Evolutionary conservation across 257 asterid species (phyloP), one percentile per base, ranked within the genome.

Genomic region (Solanum virginianum): DNA sequence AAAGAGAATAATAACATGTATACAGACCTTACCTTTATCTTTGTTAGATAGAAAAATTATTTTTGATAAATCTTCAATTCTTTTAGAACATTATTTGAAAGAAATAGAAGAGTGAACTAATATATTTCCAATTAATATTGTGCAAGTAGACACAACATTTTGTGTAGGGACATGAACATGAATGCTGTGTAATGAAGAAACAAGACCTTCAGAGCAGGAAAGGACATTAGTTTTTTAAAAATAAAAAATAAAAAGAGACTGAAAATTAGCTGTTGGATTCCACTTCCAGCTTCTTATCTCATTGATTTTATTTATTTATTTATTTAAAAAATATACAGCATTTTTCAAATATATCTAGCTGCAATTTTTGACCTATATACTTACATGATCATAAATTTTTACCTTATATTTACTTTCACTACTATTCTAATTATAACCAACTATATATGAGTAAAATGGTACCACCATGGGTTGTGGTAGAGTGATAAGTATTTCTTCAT

Each of bases 11-110:
- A 41, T 41, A 20, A 56, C 24, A 57, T 57, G 1, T 20, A n/a
- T 3, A n/a, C 6, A n/a, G 0, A 60, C 0, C 7, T 60, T n/a
- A 60, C 2, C 15, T 16, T 13, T 62, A 62, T 62, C 22, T 22
- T 22, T 62, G 1, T 10, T 7, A n/a, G 1, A 0, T 63, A 63
- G 0, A 13, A 26, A 63, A 14, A 26, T 5, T 13, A 6, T 26
- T 63, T 63, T 15, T 0, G 0, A 26, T 26, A 1, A 3, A 13
- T 7, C 1, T 0, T 14, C 2, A 0, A 6, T 0, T 13, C 26
- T 13, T 65, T 6, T 0, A 1, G 4, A 26, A 65, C 2, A 26
- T 65, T 18, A 65, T 63, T 63, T 1, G 10, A 63, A 24, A 63
- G 20, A 63, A 63, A 63, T 6, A 6, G 0, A 14, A 32, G 12